Evolutionary conservation across 2,329 filamentous ascomycete species (phyloP).

Genomic region (Colletotrichum ledebouriae): DNA sequence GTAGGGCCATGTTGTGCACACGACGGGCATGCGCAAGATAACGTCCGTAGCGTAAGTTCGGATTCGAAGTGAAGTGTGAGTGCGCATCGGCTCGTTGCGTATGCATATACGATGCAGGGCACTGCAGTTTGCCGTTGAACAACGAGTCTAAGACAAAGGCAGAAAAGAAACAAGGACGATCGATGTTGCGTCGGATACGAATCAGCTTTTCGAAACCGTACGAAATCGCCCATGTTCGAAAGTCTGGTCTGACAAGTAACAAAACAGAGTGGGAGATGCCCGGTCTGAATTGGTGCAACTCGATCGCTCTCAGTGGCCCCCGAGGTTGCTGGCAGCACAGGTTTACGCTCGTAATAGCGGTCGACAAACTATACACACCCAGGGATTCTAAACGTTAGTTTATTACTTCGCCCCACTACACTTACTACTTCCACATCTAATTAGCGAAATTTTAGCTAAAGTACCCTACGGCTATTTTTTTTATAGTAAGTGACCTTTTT

Average conservation of each 20-base stretch:
- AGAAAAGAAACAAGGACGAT: neutral
- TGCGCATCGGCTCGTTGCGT: constrained; percentile 19
- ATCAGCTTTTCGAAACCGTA: constrained; percentile 10
- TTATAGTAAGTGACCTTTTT: no score
- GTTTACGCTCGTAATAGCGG: constrained; percentile 7
- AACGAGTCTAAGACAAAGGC: constrained; percentile 19
- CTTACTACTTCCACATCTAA: no score
- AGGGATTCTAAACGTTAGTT: no score
- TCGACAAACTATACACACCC: constrained; percentile 3
- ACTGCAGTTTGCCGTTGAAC: constrained; percentile 19
- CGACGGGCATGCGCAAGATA: constrained; percentile 2
- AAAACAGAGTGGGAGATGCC: neutral
- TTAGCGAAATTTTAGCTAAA: no score
- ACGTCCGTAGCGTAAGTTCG: constrained; percentile 1
- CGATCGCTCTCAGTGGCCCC: no score
- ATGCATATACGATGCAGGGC: constrained; percentile 16
- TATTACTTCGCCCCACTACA: no score
- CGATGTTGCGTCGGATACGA: neutral
- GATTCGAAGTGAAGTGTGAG: constrained; percentile 15
- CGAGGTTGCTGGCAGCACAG: no score
- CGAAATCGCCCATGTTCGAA: neutral
- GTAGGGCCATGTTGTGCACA: neutral
- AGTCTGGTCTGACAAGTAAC: neutral
- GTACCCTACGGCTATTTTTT: no score
- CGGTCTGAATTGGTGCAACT: neutral